Conservation (phyloP, 495 filamentous ascomycete species). For the Neurospora sp. region DNA sequence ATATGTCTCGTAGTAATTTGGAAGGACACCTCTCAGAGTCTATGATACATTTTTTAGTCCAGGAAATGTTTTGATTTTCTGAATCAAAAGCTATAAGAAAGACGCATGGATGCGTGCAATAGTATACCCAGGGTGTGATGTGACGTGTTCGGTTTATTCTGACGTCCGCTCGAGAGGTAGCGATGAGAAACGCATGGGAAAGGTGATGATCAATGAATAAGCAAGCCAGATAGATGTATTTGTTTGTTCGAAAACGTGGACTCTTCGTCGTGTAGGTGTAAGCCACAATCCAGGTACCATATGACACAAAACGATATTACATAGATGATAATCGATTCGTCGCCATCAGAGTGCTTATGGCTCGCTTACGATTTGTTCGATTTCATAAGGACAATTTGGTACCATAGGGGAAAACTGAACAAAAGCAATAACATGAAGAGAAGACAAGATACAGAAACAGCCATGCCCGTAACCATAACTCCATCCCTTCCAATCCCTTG, state of each 20-base stretch:
- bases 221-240: not conserved
- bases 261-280: not conserved
- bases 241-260: not conserved
- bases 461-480: not conserved
- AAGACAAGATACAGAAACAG: not conserved
- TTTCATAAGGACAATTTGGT: not conserved
- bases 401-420: not conserved
- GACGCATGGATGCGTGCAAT: too few species aligned
- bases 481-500: not conserved
- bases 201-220: not conserved
- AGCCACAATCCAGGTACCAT: too few species aligned
- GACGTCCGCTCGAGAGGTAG: too few species aligned
- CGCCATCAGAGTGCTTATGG: not conserved
- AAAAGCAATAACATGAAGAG: not conserved
- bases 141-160: too few species aligned
- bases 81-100: too few species aligned
- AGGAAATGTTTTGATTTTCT: too few species aligned
- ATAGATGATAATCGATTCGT: not conserved
- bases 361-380: not conserved
- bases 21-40: too few species aligned
- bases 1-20: too few species aligned
- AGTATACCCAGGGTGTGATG: too few species aligned
- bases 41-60: too few species aligned
- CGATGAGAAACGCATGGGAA: not conserved
- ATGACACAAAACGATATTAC: too few species aligned